phyloP scores from a whole-genome alignment of 1,139 yeast genomes.

The Protomyces lactucae-debilis region DNA sequence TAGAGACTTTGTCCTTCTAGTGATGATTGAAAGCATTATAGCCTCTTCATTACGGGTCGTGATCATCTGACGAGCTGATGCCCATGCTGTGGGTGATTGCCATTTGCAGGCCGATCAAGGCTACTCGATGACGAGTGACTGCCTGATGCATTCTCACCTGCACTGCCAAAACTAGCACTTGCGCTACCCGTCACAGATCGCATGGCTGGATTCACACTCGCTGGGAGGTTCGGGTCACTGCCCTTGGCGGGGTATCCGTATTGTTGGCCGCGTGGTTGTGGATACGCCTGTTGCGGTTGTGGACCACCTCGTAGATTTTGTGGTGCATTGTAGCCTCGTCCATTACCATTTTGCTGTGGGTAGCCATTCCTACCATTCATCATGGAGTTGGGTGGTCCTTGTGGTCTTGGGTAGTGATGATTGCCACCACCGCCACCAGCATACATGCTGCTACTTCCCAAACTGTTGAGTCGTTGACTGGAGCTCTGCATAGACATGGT shows the following conservation, averaged over 20 bases:
- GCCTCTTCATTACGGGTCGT: not conserved
- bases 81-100: not conserved
- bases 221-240: constrained; percentile 3
- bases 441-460: not conserved
- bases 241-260: constrained; percentile 7
- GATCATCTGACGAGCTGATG: not conserved
- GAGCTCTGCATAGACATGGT: constrained; percentile 13
- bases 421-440: not conserved
- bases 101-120: not conserved
- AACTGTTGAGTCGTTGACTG: constrained; percentile 2
- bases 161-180: constrained; percentile 22
- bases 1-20: too few species aligned
- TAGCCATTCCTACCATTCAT: constrained; percentile 13
- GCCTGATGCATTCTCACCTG: constrained; percentile 21
- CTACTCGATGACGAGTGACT: constrained; percentile 24
- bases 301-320: constrained; percentile 12
- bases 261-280: not conserved
- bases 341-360: not conserved
- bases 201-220: not conserved
- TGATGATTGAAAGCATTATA: too few species aligned
- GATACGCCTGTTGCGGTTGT: constrained; percentile 7
- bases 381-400: constrained; percentile 23
- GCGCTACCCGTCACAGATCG: constrained; percentile 24
- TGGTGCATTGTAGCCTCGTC: constrained; percentile 1
- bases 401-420: not conserved